Evolutionary conservation across 1,139 yeast species (phyloP).

Genomic region (Pneumocystis wakefieldiae): DNA sequence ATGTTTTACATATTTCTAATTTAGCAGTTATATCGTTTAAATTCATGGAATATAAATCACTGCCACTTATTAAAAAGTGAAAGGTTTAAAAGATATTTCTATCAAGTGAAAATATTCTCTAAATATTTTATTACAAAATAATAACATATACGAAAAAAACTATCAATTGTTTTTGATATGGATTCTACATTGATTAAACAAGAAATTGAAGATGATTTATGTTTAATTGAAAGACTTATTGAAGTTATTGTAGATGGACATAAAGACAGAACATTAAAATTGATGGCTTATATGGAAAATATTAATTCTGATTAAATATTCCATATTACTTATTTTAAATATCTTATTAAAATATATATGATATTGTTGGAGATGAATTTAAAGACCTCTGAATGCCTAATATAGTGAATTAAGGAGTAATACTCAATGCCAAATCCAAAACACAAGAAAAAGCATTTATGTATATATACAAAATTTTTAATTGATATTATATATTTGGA

Average conservation of each 20-base stretch:
- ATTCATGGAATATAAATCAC: constrained; percentile 1
- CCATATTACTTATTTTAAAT: not conserved
- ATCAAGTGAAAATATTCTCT: not conserved
- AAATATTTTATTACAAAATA: constrained; percentile 1
- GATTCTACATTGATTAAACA: constrained; percentile 92
- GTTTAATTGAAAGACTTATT: constrained; percentile 37
- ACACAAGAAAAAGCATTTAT: constrained; percentile 41
- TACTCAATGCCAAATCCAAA: constrained; percentile 93
- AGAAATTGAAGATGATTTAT: constrained; percentile 49
- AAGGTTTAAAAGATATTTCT: not conserved
- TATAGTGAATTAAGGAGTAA: constrained; percentile 83
- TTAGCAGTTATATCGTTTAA: not conserved
- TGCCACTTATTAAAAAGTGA: not conserved
- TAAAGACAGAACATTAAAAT: constrained; percentile 61
- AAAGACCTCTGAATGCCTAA: constrained; percentile 90
- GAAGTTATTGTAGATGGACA: constrained; percentile 85
- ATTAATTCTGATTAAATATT: constrained; percentile 35
- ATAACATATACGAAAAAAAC: constrained; percentile 26
- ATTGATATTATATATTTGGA: constrained; percentile 47
- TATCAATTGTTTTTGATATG: constrained; percentile 85
- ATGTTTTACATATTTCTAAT: not conserved
- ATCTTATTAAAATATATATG: constrained; percentile 25
- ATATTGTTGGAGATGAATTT: constrained; percentile 96
- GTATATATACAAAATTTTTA: constrained; percentile 36
- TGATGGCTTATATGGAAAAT: constrained; percentile 49